Evolutionary conservation across 2,329 filamentous ascomycete species (phyloP), one percentile per base, ranked within the genome.

Genomic region (Endocalyx cinctus): DNA sequence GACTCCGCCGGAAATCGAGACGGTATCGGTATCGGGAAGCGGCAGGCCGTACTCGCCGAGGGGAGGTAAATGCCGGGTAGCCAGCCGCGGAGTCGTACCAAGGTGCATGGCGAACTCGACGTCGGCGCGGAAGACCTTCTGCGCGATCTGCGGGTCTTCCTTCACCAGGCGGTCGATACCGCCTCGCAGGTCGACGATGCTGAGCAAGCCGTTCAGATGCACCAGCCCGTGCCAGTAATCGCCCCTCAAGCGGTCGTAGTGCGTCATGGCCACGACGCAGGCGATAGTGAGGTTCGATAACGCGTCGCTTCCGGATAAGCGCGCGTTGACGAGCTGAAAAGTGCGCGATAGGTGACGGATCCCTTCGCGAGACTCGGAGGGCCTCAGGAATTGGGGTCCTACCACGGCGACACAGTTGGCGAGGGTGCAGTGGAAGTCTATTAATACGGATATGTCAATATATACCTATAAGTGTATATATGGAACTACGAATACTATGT

Each of bases 181-280:
- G n/a, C 57, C 57, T 8, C 55, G 50, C 18, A 58, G 22, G 15
- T 51, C 38, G 15, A 58, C 36, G 35, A 61, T 54, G 11, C 38
- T 45, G 33, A 45, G 39, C 12, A 58, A 37, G 2, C 57, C 56
- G 12, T 51, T 32, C 15, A 60, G 39, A 33, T 61, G 57, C 11
- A 58, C 33, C 4, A 52, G 37, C 6, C 46, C 46, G 13, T 47
- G 34, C 4, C n/a, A 14, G 15, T 48, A 43, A 17, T 48, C 35
- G 28, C 43, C 44, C 14, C 45, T 44, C 1, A 50, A 26, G 6
- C 48, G 45, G 16, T 52, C 47, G 25, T 48, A 48, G 17, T 54
- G 50, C 4, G 45, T 35, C 41, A 58, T 29, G 5, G 42, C 40
- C 19, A 58, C 29, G 5, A 61, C 48, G 10, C 46, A 45, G 6